phyloP scores from a whole-genome alignment of 2,329 filamentous ascomycete genomes.

The Clonostachys solani region DNA sequence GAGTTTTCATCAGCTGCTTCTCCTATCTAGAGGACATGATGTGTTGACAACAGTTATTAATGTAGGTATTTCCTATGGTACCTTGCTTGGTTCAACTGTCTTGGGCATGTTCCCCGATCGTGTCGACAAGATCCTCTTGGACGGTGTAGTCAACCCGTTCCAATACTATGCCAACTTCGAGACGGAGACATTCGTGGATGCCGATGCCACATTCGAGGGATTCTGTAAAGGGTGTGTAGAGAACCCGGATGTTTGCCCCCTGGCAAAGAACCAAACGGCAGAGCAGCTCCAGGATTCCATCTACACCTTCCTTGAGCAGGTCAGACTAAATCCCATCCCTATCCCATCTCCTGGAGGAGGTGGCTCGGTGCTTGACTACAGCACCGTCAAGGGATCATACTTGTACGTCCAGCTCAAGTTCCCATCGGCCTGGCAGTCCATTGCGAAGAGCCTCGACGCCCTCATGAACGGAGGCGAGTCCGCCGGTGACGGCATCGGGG shows the following conservation, averaged over 20 bases:
- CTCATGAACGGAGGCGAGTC: slow-evolving; percentile 4
- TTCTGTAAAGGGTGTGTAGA: slow-evolving; percentile 19
- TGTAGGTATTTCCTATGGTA: slow-evolving; percentile 33
- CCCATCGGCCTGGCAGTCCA: slow-evolving; percentile 7
- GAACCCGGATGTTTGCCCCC: slow-evolving; percentile 14
- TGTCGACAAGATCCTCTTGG: slow-evolving; percentile 29
- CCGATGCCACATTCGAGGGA: slow-evolving; percentile 18
- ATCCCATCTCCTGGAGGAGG: slow-evolving; percentile 3
- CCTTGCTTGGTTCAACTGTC: slow-evolving; percentile 27
- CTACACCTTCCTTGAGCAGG: slow-evolving; percentile 15
- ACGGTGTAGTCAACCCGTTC: slow-evolving; percentile 24
- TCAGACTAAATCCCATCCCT: slow-evolving; percentile 18
- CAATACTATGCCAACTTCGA: slow-evolving; percentile 21
- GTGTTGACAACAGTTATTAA: not conserved
- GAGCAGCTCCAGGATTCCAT: slow-evolving; percentile 26
- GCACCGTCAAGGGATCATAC: slow-evolving; percentile 8
- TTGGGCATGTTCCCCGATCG: slow-evolving; percentile 36
- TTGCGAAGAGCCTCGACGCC: slow-evolving; percentile 6
- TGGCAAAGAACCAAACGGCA: slow-evolving; percentile 20
- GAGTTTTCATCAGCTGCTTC: not conserved
- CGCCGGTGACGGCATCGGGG: not conserved
- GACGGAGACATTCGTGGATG: slow-evolving; percentile 12
- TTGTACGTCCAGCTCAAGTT: slow-evolving; percentile 11
- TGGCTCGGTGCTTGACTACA: slow-evolving; percentile 14
- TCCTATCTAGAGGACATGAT: not conserved